Evolutionary conservation across 139 green algal species (phyloP).

Genomic region (Tetraselmis striata): DNA sequence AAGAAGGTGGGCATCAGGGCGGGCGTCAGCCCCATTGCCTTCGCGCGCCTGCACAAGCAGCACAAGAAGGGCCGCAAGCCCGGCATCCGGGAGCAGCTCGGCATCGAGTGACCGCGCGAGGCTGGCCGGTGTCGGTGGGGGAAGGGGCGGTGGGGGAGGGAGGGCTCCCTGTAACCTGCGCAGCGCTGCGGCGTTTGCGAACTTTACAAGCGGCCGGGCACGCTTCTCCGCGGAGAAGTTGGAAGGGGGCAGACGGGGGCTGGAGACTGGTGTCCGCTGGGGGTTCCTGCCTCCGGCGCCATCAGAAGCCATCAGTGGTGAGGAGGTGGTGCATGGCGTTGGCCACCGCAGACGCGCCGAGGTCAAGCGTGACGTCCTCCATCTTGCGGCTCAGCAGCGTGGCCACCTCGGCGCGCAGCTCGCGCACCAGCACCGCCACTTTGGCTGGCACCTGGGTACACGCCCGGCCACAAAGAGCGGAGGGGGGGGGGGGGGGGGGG

Average conservation of each 20-base stretch:
- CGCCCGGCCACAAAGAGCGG: no score
- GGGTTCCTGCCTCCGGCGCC: no score
- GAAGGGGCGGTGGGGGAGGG: no score
- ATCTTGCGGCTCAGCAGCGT: constrained; percentile 66
- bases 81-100: background rate
- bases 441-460: constrained; percentile 28
- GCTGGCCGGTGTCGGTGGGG: no score
- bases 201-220: no score
- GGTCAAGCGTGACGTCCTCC: constrained; percentile 43
- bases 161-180: no score
- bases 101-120: no score
- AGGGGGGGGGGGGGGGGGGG: no score
- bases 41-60: background rate
- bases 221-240: no score
- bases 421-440: constrained; percentile 61
- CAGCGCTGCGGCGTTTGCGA: no score
- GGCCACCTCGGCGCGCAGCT: constrained; percentile 59
- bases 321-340: constrained; percentile 58
- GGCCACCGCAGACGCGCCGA: constrained; percentile 40
- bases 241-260: no score
- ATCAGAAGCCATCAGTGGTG: constrained; percentile 65
- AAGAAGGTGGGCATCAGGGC: background rate
- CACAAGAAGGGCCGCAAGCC: background rate
- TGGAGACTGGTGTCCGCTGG: no score
- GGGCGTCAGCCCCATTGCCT: background rate